Base-by-base conservation (phyloP, 2,329 filamentous ascomycete species). In the Claviceps africana region DNA sequence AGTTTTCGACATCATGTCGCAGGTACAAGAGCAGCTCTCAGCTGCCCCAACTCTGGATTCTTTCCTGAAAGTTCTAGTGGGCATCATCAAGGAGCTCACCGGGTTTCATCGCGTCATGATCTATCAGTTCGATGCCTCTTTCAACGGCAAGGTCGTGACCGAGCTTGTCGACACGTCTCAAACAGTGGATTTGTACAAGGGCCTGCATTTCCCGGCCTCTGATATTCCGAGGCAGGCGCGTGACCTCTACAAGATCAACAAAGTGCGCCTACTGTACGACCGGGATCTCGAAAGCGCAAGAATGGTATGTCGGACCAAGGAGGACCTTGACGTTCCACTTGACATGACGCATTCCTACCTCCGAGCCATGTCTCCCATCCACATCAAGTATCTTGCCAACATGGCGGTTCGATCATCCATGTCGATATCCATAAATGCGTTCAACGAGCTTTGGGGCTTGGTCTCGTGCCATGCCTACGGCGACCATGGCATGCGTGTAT, bases 381-480 rank as follows among this genome's bases (percentile, higher is more conserved):
- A 93, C 62, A 67, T 95, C 51, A 94, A 94, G 62, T 95, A 95
- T 59, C 73, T 95, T 3, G 77, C 72, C 6, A 89, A 95, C 62
- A 95, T 95, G 89, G 84, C 83, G 8, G 88, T 95, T 0, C 81
- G 88, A n/a, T 88, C 88, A 0, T 95, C 88, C 57, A 95, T 95
- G 88, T 95, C 88, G 0, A 89, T 95, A 55, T 94, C 88, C 1
- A 86, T 95, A 61, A 93, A 88, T 57, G 86, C 86, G 0, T 93
- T 94, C 59, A 76, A 79, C 58, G 85, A 94, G 59, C 70, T 95
- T 0, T 95, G 89, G 90, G 90, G 89, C 0, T 70, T 95, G 30
- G 88, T 95, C 42, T 82, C 88, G 1, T 95, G 88, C 55, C 89
- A 95, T 62, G 80, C 84, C 0, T 95, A 95, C 59, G 88, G 86